Percentiles rank a stretch among this genome's conserved stretches.
Conservation (phyloP, 805 yeast species). For the Groenewaldozyma salmanticensis region DNA sequence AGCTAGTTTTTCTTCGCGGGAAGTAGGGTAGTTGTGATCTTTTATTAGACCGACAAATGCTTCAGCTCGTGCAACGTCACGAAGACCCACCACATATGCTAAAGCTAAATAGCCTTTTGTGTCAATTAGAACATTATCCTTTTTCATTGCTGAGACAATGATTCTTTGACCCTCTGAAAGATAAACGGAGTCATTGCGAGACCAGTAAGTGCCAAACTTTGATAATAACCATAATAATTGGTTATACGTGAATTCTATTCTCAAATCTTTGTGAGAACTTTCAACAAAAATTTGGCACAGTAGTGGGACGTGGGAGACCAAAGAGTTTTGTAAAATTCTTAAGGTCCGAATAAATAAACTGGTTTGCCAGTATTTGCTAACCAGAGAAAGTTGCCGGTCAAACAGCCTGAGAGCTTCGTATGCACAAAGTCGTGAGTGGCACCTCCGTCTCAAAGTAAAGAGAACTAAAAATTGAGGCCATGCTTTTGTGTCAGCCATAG, state of each 20-base stretch:
- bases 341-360: conserved; percentile 17
- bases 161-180: conserved; percentile 20
- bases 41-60: conserved; percentile 11
- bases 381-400: conserved; percentile 9
- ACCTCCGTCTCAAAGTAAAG: conserved; percentile 19
- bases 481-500: neutral
- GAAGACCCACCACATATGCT: conserved; percentile 15
- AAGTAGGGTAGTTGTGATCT: conserved; percentile 13
- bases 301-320: conserved; percentile 20
- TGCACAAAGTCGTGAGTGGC: conserved; percentile 17
- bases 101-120: conserved; percentile 24
- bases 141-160: conserved; percentile 16
- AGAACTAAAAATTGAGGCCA: conserved; percentile 25
- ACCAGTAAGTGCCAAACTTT: conserved; percentile 21
- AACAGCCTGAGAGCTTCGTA: conserved; percentile 16
- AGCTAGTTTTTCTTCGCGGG: conserved; percentile 13
- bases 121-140: conserved; percentile 13
- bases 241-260: conserved; percentile 12
- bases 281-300: conserved; percentile 18
- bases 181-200: conserved; percentile 11
- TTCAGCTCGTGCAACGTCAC: conserved; percentile 8
- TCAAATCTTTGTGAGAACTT: conserved; percentile 4
- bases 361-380: conserved; percentile 11
- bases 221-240: conserved; percentile 24
- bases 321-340: conserved; percentile 12